Base-by-base conservation (phyloP, 208 protist genomes). In the Acanthamoeba lenticulata region DNA sequence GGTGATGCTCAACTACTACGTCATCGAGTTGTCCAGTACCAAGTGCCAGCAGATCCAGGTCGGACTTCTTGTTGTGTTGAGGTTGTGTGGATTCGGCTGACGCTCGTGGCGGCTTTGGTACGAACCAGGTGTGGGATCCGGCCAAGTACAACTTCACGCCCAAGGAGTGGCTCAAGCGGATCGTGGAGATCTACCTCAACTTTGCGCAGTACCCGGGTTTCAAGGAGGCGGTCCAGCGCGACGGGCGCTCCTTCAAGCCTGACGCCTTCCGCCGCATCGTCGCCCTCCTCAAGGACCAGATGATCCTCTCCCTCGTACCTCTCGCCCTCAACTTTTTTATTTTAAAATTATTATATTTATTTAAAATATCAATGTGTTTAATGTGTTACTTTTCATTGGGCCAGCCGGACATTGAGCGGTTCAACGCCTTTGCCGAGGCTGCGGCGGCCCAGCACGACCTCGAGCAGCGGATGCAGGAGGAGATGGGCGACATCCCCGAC, bases 1-100 rank as follows among this genome's bases (percentile, higher is more conserved):
- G 2, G 94, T 92, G 32, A 97, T 97, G 96, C 67, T 97, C 65
- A 94, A 97, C 77, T 96, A 97, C 65, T 96, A 96, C 62, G 60
- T 97, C 1, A 65, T 94, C 6, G 62, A 94, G 11, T 44, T 97
- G 19, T 92, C 95, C 32, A 96, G 96, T 27, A 92, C 93, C 34
- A 96, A 97, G 47, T 96, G 91, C n/a, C 96, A 95, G 60, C 79
- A 95, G 29, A 45, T 96, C 11, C 94, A 95, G 81, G 77, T 90
- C 4, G 6, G 21, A 6, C 4, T 3, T 5, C 24, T 32, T 27
- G 17, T 47, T 36, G 83, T 21, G 34, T 15, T 7, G 17, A 38
- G 9, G 13, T 45, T 15, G 3, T 42, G 29, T 3, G 1, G 45
- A 19, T 86, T 86, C 42, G 15, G 2, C 2, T 44, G 17, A 21